Conservation (phyloP, 768 basidiomycete species). For the Kwoniella sp. region DNA sequence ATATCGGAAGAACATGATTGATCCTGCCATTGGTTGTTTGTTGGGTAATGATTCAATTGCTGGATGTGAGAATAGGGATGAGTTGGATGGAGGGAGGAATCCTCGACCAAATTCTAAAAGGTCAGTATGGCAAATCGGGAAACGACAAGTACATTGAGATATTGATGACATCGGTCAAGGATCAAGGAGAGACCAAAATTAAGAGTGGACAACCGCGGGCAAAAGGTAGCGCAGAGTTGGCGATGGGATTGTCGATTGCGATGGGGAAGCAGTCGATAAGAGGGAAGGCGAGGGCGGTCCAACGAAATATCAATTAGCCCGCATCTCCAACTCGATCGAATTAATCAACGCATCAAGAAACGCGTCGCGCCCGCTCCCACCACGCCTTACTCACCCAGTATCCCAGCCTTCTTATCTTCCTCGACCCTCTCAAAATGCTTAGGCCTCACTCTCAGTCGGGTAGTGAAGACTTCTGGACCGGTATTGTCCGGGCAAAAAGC, state of each 20-base stretch:
- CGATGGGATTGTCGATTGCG: too few species aligned
- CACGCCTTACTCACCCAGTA: constrained; percentile 18
- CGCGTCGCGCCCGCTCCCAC: too few species aligned
- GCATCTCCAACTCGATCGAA: too few species aligned
- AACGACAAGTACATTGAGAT: too few species aligned
- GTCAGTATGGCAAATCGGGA: background rate
- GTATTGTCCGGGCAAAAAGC: constrained; percentile 46
- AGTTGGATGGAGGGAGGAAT: constrained; percentile 10
- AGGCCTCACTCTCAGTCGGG: constrained; percentile 43
- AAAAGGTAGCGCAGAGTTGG: too few species aligned
- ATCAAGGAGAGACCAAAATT: too few species aligned
- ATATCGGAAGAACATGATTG: constrained; percentile 43
- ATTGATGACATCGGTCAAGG: too few species aligned
- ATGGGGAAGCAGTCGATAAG: too few species aligned
- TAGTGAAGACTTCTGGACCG: constrained; percentile 24
- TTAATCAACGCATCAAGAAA: too few species aligned
- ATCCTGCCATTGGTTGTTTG: constrained; percentile 36
- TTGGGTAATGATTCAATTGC: constrained; percentile 9
- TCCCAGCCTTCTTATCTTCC: constrained; percentile 31
- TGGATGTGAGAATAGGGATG: constrained; percentile 12
- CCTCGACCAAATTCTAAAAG: constrained; percentile 21
- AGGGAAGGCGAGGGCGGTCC: too few species aligned
- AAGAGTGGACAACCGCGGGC: too few species aligned
- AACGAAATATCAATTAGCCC: too few species aligned
- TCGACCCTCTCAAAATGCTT: constrained; percentile 41